Conservation (phyloP, 495 filamentous ascomycete genomes). For the Aspergillus heteromorphus region DNA sequence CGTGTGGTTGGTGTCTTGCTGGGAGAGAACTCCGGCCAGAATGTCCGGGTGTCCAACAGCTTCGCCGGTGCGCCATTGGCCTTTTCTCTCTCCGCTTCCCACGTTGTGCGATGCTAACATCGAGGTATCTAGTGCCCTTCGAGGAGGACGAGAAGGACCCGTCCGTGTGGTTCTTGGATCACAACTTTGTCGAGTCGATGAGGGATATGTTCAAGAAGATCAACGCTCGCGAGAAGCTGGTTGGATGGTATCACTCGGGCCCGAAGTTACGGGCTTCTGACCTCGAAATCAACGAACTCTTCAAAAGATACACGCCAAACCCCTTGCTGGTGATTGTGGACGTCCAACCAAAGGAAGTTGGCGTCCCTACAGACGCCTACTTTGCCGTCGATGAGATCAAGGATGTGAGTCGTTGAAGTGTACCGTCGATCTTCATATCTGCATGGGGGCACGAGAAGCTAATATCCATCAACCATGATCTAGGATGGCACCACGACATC, state of each 20-base stretch:
- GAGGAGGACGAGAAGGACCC: constrained; percentile 99
- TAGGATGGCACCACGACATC: constrained; percentile 97
- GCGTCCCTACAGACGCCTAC: constrained; percentile 97
- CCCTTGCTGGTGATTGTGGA: constrained; percentile 96
- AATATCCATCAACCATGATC: neutral
- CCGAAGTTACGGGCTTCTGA: constrained; percentile 95
- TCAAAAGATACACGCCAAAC: constrained; percentile 98
- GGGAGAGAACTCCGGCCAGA: constrained; percentile 91
- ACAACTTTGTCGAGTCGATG: constrained; percentile 99
- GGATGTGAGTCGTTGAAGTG: constrained; percentile 62
- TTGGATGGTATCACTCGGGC: constrained; percentile 99
- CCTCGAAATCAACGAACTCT: constrained; percentile 98
- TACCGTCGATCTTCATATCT: neutral
- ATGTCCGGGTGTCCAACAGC: constrained; percentile 96
- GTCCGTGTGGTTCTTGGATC: constrained; percentile 97
- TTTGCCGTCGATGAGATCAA: constrained; percentile 99
- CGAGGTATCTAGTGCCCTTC: constrained; percentile 68
- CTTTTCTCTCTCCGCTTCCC: neutral
- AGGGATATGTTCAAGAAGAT: constrained; percentile 99
- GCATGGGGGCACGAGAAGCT: neutral
- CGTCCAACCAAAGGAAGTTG: constrained; percentile 96
- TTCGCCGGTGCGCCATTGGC: constrained; percentile 71
- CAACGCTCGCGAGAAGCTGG: constrained; percentile 96
- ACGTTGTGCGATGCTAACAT: constrained; percentile 9
- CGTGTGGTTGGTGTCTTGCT: constrained; percentile 93